Evolutionary conservation across 768 basidiomycete genomes (phyloP).

Genomic region (Lactarius vividus): DNA sequence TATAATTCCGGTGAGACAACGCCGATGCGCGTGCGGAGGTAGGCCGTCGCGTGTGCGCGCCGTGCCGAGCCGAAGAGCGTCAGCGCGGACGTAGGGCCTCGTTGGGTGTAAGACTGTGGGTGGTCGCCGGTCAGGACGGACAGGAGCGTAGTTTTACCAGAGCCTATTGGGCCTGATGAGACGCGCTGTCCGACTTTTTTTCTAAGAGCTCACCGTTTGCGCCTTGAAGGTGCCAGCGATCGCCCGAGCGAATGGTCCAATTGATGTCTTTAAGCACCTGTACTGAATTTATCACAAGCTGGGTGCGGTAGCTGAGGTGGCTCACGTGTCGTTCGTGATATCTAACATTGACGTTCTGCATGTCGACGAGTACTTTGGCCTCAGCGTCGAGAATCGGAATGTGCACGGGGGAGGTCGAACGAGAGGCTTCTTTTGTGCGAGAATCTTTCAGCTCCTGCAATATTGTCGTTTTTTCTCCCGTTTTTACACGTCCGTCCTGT

Average conservation of each 20-base stretch:
- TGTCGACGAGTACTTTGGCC: slow-evolving; percentile 50
- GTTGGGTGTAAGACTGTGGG: slow-evolving; percentile 87
- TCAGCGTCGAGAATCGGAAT: slow-evolving; percentile 11
- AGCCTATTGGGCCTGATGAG: slow-evolving; percentile 47
- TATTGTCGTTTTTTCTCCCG: slow-evolving; percentile 51
- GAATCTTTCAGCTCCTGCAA: slow-evolving; percentile 26
- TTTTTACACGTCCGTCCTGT: slow-evolving; percentile 44
- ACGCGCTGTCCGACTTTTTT: neutral
- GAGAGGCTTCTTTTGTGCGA: neutral
- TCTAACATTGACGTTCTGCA: slow-evolving; percentile 64
- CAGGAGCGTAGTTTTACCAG: slow-evolving; percentile 92
- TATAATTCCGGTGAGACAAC: slow-evolving; percentile 87
- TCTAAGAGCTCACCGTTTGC: slow-evolving; percentile 60
- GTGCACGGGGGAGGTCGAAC: neutral
- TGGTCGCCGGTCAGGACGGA: slow-evolving; percentile 92
- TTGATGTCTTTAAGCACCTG: slow-evolving; percentile 74
- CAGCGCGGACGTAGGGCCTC: slow-evolving; percentile 40
- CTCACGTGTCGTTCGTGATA: slow-evolving; percentile 50
- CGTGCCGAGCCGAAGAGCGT: slow-evolving; percentile 63
- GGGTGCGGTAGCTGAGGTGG: neutral
- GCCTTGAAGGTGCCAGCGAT: slow-evolving; percentile 89
- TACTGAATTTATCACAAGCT: neutral
- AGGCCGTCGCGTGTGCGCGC: slow-evolving; percentile 60
- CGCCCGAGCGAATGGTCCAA: slow-evolving; percentile 80
- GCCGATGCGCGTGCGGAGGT: slow-evolving; percentile 66